Evolutionary conservation across 1,139 yeast species (phyloP).

Genomic region (Saccharomyces hybrid): DNA sequence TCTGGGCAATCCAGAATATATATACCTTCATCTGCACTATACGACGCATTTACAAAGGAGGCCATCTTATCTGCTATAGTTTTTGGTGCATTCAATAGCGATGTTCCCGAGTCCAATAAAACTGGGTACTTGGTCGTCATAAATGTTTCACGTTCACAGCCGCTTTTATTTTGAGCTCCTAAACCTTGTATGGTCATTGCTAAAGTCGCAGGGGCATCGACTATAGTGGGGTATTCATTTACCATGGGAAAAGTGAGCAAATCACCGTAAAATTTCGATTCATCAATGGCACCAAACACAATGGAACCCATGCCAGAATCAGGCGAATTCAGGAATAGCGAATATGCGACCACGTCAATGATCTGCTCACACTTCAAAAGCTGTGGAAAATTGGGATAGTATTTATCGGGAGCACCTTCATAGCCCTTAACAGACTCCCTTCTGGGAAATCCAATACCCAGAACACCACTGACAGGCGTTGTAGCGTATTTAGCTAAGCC

Average conservation of each 20-base stretch:
- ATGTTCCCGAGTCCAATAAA: conserved; percentile 63
- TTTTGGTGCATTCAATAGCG: conserved; percentile 48
- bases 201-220: conserved; percentile 34
- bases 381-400: conserved; percentile 51
- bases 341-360: conserved; percentile 47
- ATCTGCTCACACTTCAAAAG: conserved; percentile 46
- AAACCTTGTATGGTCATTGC: conserved; percentile 42
- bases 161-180: conserved; percentile 30
- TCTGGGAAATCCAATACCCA: conserved; percentile 27
- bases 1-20: conserved; percentile 34
- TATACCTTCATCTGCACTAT: conserved; percentile 31
- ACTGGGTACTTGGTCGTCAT: conserved; percentile 36
- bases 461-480: conserved; percentile 21
- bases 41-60: conserved; percentile 35
- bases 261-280: conserved; percentile 40
- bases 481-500: conserved; percentile 22
- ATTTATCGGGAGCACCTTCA: conserved; percentile 22
- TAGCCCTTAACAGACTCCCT: conserved; percentile 22
- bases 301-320: conserved; percentile 38
- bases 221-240: conserved; percentile 29
- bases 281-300: conserved; percentile 52
- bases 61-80: conserved; percentile 38
- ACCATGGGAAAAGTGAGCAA: conserved; percentile 40
- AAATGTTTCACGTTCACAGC: conserved; percentile 26
- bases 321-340: conserved; percentile 40